Evolutionary conservation across 345 rosid species (phyloP), one percentile per base, ranked within the genome.

Genomic region (Eutrema japonicum): DNA sequence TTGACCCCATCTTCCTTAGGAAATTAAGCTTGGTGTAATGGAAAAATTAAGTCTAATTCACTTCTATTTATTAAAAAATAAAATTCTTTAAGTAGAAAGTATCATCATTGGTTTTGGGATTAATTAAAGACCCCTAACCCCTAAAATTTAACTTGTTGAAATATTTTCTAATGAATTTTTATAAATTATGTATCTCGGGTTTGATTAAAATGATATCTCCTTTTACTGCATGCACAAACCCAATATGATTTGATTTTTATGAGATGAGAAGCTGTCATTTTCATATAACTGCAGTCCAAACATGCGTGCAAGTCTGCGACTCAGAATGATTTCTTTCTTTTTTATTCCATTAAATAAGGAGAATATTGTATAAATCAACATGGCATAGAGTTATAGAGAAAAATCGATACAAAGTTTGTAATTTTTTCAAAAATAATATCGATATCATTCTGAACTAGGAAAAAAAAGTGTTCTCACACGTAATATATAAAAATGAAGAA

Each of bases 221-320:
- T 74, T 74, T 74, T 66, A 50, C 10, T 66, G 78, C 73, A 74
- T 74, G 73, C 78, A 48, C 35, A 66, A 48, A 49, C 30, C 49
- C 46, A 18, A 53, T 18, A 32, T 74, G 49, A 58, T 51, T 43
- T 18, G 22, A 18, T 18, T 18, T 18, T 29, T 36, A 32, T 59
- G 46, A 74, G 73, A 32, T 59, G 46, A 74, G 73, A 66, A 66
- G 43, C 62, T 66, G 73, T 74, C 67, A n/a, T 74, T 58, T 74
- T 74, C 78, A 51, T 59, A 43, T 59, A 51, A 74, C 61, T 50
- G 4, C 53, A 58, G 68, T 32, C 72, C 43, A 58, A 53, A 66
- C 73, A 66, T 58, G 73, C 62, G 63, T 67, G 72, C 78, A 50
- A 37, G 38, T 59, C 78, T 67, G 61, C 61, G 18, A 40, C 37